These are phyloP conservation scores for Calocybe gangraenosa DNA, from an alignment of 768 basidiomycete genomes.

Conservation along the genomic window DNA sequence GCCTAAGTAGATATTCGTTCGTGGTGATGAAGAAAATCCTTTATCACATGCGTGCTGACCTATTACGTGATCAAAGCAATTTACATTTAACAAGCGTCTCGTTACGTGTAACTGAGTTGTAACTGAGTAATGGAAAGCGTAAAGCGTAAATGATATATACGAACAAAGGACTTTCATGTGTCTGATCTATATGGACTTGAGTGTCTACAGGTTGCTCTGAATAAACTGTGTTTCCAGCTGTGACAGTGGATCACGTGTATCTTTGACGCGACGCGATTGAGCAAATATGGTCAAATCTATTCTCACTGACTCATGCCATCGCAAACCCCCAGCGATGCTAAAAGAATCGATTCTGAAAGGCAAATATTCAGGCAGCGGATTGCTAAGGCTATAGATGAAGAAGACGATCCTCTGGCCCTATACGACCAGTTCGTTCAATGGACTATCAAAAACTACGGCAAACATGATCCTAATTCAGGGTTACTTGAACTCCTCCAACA, in stretches of 20 bases:
- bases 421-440: conserved; percentile 89
- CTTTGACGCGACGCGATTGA: conserved; percentile 16
- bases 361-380: conserved; percentile 37
- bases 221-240: too few relatives aligned
- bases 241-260: conserved; percentile 13
- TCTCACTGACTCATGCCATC: conserved; percentile 12
- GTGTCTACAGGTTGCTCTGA: too few relatives aligned
- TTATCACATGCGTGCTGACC: conserved; percentile 4
- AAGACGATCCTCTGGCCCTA: conserved; percentile 82
- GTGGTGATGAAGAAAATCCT: background rate
- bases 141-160: background rate
- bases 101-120: too few relatives aligned
- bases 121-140: too few relatives aligned
- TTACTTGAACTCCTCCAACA: conserved; percentile 81
- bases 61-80: too few relatives aligned
- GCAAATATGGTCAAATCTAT: conserved; percentile 12
- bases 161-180: background rate
- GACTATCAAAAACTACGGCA: conserved; percentile 78
- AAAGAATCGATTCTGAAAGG: conserved; percentile 27
- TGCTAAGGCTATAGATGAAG: conserved; percentile 55
- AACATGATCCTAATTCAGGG: conserved; percentile 64
- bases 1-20: background rate
- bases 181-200: too few relatives aligned
- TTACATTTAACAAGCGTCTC: too few relatives aligned
- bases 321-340: conserved; percentile 14